Percentiles rank a stretch among this genome's conserved stretches.
Evolutionary conservation across 1,284 basidiomycete species (phyloP).

Genomic region (Agaricales sp.): DNA sequence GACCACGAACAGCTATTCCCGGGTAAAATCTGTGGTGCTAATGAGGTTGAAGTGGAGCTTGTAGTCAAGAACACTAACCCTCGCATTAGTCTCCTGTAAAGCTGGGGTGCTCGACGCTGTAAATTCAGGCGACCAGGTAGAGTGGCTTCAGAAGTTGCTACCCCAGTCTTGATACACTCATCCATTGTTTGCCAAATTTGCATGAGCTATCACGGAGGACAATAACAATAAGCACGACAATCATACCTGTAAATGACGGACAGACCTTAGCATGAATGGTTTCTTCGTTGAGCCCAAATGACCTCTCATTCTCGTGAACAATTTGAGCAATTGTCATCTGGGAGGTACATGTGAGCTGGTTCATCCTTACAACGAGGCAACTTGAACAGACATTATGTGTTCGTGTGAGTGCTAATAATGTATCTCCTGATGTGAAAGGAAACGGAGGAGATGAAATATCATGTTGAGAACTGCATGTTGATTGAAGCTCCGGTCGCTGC

Average conservation of each 20-base stretch:
- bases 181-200: conserved; percentile 93
- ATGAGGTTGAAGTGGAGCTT: no score
- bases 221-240: conserved; percentile 3
- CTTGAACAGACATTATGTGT: conserved; percentile 66
- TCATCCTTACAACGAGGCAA: no score
- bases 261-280: conserved; percentile 69
- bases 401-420: conserved; percentile 66
- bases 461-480: neutral
- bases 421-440: conserved; percentile 76
- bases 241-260: conserved; percentile 12
- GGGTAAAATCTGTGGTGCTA: conserved; percentile 72
- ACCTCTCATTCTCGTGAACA: conserved; percentile 90
- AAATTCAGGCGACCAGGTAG: conserved; percentile 83
- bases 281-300: conserved; percentile 63
- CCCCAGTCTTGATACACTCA: conserved; percentile 82
- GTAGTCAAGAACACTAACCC: no score
- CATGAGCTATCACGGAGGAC: conserved; percentile 37
- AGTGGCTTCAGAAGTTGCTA: conserved; percentile 65
- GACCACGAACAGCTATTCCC: no score
- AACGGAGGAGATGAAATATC: conserved; percentile 58
- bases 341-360: no score
- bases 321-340: conserved; percentile 91
- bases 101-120: conserved; percentile 71
- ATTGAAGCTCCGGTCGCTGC: neutral
- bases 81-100: conserved; percentile 84